Conservation (phyloP, 2,329 filamentous ascomycete genomes). For the Fusarium mundagurra region DNA sequence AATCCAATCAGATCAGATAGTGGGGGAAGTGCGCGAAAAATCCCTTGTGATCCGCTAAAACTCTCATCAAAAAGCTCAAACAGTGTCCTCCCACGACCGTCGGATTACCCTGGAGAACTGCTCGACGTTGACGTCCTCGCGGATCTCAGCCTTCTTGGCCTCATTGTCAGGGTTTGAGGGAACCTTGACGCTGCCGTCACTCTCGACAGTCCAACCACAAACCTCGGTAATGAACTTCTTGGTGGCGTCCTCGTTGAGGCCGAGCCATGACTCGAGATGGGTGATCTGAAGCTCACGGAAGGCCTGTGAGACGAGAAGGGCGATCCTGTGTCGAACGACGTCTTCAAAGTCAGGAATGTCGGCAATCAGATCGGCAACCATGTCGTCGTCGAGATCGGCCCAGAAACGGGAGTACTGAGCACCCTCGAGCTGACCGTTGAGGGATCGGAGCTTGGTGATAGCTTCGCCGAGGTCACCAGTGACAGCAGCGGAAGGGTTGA, state of each 20-base stretch:
- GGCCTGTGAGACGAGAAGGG: constrained; percentile 83
- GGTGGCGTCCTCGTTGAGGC: constrained; percentile 73
- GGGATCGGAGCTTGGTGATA: constrained; percentile 83
- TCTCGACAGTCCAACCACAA: constrained; percentile 85
- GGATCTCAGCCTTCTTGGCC: constrained; percentile 93
- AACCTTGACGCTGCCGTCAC: constrained; percentile 73
- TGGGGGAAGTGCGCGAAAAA: constrained; percentile 32
- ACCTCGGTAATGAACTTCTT: constrained; percentile 85
- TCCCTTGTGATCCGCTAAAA: constrained; percentile 29
- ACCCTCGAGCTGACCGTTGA: constrained; percentile 88
- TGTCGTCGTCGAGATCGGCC: constrained; percentile 92
- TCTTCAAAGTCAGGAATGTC: constrained; percentile 97
- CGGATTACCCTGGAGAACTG: constrained; percentile 84
- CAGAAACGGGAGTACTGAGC: constrained; percentile 94
- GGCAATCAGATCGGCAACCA: constrained; percentile 94
- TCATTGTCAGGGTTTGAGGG: constrained; percentile 97
- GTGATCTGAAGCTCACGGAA: constrained; percentile 77
- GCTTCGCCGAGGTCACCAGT: constrained; percentile 86
- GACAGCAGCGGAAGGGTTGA: constrained; percentile 78
- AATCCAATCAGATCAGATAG: constrained; percentile 36
- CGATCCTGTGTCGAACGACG: constrained; percentile 88
- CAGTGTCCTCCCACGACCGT: constrained; percentile 82
- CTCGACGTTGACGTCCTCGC: constrained; percentile 93
- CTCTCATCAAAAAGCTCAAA: constrained; percentile 40
- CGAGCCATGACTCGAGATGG: constrained; percentile 80